Conservation (phyloP, 139 green algal genomes). For the Chlorella ohadii region DNA sequence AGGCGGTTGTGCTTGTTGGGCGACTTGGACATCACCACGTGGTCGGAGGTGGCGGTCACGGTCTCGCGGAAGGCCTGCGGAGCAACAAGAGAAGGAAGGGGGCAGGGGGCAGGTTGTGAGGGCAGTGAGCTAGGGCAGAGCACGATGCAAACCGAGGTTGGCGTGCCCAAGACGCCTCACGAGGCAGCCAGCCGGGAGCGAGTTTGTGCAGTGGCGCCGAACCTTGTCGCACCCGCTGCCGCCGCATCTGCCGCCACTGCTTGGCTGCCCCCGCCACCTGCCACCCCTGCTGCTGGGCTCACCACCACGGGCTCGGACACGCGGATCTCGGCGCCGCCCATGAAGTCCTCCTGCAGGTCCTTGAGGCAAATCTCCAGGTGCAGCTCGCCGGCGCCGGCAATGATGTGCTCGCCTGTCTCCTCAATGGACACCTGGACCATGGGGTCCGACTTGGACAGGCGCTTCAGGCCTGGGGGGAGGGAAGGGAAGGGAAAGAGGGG, state of each 20-base stretch:
- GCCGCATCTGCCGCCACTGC: too few relatives aligned
- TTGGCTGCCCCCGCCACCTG: too few relatives aligned
- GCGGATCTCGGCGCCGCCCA: constrained; percentile 96
- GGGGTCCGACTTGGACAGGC: constrained; percentile 97
- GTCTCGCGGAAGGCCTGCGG: constrained; percentile 94
- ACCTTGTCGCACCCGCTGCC: too few relatives aligned
- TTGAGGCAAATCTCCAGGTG: constrained; percentile 99
- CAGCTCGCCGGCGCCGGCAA: constrained; percentile 96
- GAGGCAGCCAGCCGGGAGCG: too few relatives aligned
- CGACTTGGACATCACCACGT: constrained; percentile 98
- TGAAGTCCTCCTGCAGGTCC: constrained; percentile 99
- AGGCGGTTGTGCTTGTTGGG: constrained; percentile 99
- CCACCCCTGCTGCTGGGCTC: too few relatives aligned
- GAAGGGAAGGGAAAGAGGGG: too few relatives aligned
- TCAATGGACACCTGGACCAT: constrained; percentile 99
- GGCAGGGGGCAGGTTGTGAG: too few relatives aligned
- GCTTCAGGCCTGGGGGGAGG: constrained; percentile 88
- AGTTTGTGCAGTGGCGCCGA: too few relatives aligned
- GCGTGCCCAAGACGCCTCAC: too few relatives aligned
- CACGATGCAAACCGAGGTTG: too few relatives aligned
- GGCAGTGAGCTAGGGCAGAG: too few relatives aligned
- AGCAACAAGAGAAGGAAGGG: too few relatives aligned
- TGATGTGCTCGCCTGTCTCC: constrained; percentile 99
- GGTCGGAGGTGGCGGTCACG: constrained; percentile 83
- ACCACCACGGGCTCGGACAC: constrained; percentile 96